phyloP scores from a whole-genome alignment of 1,284 basidiomycete species.

The Irpex sp. region DNA sequence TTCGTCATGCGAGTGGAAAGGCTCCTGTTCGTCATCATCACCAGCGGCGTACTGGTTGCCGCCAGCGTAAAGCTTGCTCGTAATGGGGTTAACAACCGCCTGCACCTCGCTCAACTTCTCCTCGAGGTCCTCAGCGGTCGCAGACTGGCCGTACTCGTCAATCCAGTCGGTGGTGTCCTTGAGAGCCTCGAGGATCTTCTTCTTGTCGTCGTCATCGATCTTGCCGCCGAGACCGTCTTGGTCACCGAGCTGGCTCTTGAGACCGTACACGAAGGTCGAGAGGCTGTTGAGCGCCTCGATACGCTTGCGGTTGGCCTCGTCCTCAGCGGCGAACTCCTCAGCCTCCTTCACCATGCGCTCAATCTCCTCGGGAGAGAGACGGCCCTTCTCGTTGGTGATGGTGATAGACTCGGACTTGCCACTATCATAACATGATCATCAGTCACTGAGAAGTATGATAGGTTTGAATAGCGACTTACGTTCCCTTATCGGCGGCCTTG shows the following conservation, averaged over 20 bases:
- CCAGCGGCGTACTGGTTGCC: constrained; percentile 26
- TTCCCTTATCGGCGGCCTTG: constrained; percentile 86
- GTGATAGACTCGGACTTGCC: constrained; percentile 88
- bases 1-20: constrained; percentile 61
- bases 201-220: constrained; percentile 83
- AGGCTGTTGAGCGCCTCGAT: constrained; percentile 83
- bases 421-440: constrained; percentile 28
- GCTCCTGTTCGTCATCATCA: constrained; percentile 48
- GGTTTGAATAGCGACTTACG: constrained; percentile 41
- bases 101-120: constrained; percentile 79
- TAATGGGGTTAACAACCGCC: constrained; percentile 57
- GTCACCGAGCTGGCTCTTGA: constrained; percentile 85
- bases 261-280: constrained; percentile 73
- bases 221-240: constrained; percentile 89
- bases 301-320: constrained; percentile 82
- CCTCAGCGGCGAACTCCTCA: constrained; percentile 85
- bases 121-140: constrained; percentile 84
- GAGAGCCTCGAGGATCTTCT: constrained; percentile 74
- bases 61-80: constrained; percentile 71
- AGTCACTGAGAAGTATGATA: neutral
- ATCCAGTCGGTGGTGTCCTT: constrained; percentile 93
- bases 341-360: constrained; percentile 90
- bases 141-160: constrained; percentile 72
- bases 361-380: constrained; percentile 82
- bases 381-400: constrained; percentile 84